A percentile compares a stretch with the other conserved stretches of the same genome.
Conservation (phyloP, 1,284 basidiomycete species). For the Phenoliferia sp. region DNA sequence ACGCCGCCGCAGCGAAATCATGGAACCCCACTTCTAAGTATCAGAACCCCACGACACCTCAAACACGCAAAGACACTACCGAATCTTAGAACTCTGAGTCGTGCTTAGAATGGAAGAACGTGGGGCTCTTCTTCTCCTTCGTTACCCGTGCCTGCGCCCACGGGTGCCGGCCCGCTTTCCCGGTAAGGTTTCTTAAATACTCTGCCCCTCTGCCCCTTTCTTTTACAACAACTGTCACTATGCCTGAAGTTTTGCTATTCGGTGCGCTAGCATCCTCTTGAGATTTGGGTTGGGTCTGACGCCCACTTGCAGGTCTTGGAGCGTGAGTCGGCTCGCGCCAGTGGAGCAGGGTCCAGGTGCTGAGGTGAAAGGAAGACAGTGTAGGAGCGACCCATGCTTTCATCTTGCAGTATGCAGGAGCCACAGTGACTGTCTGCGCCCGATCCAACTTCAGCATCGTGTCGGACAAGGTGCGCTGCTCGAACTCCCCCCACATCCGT, state of each 20-base stretch:
- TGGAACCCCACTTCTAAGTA: too few relatives aligned
- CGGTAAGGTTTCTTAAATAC: too few relatives aligned
- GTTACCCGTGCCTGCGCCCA: too few relatives aligned
- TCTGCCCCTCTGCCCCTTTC: background rate
- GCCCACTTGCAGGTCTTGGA: background rate
- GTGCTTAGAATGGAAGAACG: too few relatives aligned
- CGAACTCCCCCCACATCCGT: background rate
- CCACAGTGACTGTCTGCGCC: slow-evolving; percentile 46
- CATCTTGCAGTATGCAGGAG: slow-evolving; percentile 44
- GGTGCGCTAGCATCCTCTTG: background rate
- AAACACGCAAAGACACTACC: too few relatives aligned
- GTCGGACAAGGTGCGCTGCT: slow-evolving; percentile 26
- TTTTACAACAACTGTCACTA: background rate
- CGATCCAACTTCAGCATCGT: slow-evolving; percentile 47
- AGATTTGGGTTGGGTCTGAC: background rate
- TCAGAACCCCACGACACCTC: too few relatives aligned
- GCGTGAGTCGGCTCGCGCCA: background rate
- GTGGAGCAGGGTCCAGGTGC: background rate
- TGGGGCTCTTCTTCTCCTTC: too few relatives aligned
- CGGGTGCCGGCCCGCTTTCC: too few relatives aligned
- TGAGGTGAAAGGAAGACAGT: background rate
- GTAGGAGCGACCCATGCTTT: slow-evolving; percentile 46
- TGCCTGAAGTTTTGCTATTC: background rate
- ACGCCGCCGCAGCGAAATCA: too few relatives aligned
- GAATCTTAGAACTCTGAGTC: too few relatives aligned